These are phyloP conservation scores for Colletotrichum orchidophilum DNA, from an alignment of 2,329 filamentous ascomycete genomes.

Conservation along the genomic window DNA sequence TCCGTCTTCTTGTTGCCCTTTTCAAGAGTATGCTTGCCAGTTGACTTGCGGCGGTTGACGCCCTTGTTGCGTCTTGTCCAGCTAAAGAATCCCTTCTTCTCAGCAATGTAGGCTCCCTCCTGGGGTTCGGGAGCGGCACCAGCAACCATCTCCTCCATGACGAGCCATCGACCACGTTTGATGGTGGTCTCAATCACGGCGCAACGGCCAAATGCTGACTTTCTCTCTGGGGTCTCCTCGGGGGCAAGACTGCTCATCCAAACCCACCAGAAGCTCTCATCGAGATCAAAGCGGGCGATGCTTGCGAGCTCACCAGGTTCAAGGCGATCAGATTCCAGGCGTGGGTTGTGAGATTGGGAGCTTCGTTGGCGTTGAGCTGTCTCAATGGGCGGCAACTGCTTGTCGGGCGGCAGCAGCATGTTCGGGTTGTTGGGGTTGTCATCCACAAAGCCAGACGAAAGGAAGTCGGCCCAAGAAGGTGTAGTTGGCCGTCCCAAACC, in stretches of 20 bases:
- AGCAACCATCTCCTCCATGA: slow-evolving; percentile 96
- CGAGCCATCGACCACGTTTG: slow-evolving; percentile 83
- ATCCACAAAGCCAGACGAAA: slow-evolving; percentile 92
- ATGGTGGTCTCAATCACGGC: slow-evolving; percentile 91
- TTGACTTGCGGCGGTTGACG: slow-evolving; percentile 74
- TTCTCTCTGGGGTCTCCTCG: slow-evolving; percentile 86
- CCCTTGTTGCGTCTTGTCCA: slow-evolving; percentile 77
- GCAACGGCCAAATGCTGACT: slow-evolving; percentile 93
- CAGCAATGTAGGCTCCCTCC: slow-evolving; percentile 87
- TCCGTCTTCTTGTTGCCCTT: slow-evolving; percentile 54
- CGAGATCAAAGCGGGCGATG: slow-evolving; percentile 84
- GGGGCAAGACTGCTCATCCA: slow-evolving; percentile 97
- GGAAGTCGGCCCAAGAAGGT: slow-evolving; percentile 97
- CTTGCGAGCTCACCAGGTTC: slow-evolving; percentile 96
- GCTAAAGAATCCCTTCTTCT: slow-evolving; percentile 95
- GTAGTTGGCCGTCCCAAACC: slow-evolving; percentile 86
- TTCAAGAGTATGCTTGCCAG: slow-evolving; percentile 67
- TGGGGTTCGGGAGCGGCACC: slow-evolving; percentile 88
- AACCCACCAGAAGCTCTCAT: slow-evolving; percentile 99
- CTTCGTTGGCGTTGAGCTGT: slow-evolving; percentile 78
- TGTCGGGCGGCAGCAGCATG: slow-evolving; percentile 88
- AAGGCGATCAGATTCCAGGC: slow-evolving; percentile 75
- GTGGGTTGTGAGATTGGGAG: slow-evolving; percentile 83
- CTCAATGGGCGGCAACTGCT: slow-evolving; percentile 87
- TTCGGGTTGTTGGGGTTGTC: slow-evolving; percentile 72